Conservation (phyloP, 352 stramenopile genomes). For the Phytophthora tentaculata region DNA sequence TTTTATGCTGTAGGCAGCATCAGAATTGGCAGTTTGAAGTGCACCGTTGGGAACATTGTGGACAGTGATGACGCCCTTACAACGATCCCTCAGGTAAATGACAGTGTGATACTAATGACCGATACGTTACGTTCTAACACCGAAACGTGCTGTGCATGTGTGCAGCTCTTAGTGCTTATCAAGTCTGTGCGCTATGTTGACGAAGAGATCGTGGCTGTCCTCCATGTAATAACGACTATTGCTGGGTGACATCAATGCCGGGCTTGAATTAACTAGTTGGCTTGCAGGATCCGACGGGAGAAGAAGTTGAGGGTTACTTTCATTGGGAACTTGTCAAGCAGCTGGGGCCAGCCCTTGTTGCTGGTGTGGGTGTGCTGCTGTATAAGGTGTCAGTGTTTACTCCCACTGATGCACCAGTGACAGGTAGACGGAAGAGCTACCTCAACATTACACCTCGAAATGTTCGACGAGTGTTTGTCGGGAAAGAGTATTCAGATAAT, state of each 20-base stretch:
- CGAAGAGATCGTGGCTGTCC: constrained; percentile 79
- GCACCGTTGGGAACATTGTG: constrained; percentile 62
- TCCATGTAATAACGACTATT: constrained; percentile 51
- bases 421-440: constrained; percentile 59
- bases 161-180: constrained; percentile 74
- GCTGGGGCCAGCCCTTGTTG: constrained; percentile 59
- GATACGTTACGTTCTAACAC: neutral
- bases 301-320: constrained; percentile 84
- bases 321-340: constrained; percentile 81
- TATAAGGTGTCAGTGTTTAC: constrained; percentile 77
- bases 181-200: constrained; percentile 86
- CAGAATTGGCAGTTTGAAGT: constrained; percentile 67
- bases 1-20: constrained; percentile 53
- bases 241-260: neutral
- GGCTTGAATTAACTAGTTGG: neutral
- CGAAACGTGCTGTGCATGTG: constrained; percentile 4
- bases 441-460: constrained; percentile 80
- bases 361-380: constrained; percentile 59
- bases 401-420: constrained; percentile 54
- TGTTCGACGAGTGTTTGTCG: constrained; percentile 59
- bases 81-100: constrained; percentile 57
- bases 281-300: constrained; percentile 73
- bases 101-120: neutral
- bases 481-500: constrained; percentile 29
- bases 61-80: constrained; percentile 66